Percentiles rank a stretch among this genome's conserved stretches.
Evolutionary conservation across 1,284 basidiomycete genomes (phyloP).

Genomic region (Phaffia rhodozyma): DNA sequence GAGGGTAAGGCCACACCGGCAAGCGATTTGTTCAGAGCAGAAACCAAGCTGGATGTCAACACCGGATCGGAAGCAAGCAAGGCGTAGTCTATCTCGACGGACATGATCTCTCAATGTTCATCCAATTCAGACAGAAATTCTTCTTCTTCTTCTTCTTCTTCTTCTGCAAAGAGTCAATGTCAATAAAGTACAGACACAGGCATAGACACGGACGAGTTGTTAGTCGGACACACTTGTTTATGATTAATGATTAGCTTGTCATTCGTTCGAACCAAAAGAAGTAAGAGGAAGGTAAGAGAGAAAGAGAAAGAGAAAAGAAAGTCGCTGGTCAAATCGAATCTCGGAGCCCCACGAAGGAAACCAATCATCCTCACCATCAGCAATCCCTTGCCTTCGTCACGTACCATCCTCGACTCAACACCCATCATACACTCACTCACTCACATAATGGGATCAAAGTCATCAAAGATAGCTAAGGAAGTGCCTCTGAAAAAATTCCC

Average conservation of each 20-base stretch:
- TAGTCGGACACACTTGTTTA: neutral
- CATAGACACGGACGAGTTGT: neutral
- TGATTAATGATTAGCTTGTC: neutral
- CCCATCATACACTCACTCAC: too few species aligned
- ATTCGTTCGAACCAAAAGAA: neutral
- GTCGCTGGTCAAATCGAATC: too few species aligned
- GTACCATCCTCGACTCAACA: too few species aligned
- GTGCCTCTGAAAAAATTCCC: neutral
- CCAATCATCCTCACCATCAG: too few species aligned
- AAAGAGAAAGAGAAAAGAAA: too few species aligned
- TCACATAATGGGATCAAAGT: too few species aligned
- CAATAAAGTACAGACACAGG: neutral
- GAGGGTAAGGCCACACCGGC: constrained; percentile 59
- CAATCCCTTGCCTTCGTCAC: too few species aligned
- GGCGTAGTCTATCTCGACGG: constrained; percentile 45
- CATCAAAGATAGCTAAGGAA: too few species aligned
- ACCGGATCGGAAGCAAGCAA: constrained; percentile 31
- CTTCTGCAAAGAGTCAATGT: neutral
- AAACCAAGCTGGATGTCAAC: constrained; percentile 58
- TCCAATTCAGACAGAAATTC: too few species aligned
- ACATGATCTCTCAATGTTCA: constrained; percentile 29
- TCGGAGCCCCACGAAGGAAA: too few species aligned
- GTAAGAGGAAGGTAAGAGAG: too few species aligned
- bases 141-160: too few species aligned
- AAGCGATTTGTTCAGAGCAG: constrained; percentile 69